A percentile compares a stretch with the other conserved stretches of the same genome.
Conservation (phyloP, 371 early-diverging fungal genomes). For the Basidiobolus meristosporus region DNA sequence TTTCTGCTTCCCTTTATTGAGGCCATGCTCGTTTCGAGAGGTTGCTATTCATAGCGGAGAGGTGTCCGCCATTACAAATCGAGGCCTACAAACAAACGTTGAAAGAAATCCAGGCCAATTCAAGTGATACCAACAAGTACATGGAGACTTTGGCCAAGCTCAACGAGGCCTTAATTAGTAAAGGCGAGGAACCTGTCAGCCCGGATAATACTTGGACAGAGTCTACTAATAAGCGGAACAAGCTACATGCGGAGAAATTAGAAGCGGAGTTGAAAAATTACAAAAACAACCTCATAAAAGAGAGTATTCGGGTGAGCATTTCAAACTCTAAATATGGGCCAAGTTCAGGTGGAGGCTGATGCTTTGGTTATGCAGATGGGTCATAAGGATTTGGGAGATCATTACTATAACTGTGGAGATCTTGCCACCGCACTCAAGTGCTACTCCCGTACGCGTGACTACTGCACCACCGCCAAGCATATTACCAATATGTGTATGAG, state of each 20-base stretch:
- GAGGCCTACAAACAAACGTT: constrained; percentile 46
- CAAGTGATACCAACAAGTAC: constrained; percentile 31
- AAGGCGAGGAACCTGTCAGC: constrained; percentile 8
- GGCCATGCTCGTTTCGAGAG: constrained; percentile 49
- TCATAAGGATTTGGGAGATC: constrained; percentile 53
- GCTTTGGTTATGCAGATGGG: constrained; percentile 27
- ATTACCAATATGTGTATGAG: constrained; percentile 61
- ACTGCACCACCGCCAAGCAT: constrained; percentile 49
- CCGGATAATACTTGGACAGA: constrained; percentile 39
- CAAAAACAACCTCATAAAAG: constrained; percentile 51
- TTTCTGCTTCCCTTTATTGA: too few relatives aligned
- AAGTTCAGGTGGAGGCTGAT: neutral
- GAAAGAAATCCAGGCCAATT: constrained; percentile 21
- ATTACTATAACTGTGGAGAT: constrained; percentile 49
- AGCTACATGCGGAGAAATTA: constrained; percentile 28
- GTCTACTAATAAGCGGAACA: constrained; percentile 16
- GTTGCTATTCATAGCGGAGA: constrained; percentile 51
- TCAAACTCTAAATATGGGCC: neutral
- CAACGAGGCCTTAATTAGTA: constrained; percentile 21
- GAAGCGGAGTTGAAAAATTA: constrained; percentile 53
- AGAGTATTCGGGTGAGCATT: constrained; percentile 51
- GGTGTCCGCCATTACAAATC: constrained; percentile 40
- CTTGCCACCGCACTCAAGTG: constrained; percentile 36
- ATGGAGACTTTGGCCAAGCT: constrained; percentile 16
- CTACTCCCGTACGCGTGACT: constrained; percentile 56